These are phyloP conservation scores for Rhodotorula sp. DNA, from an alignment of 1,284 basidiomycete species.

Conservation along the genomic window DNA sequence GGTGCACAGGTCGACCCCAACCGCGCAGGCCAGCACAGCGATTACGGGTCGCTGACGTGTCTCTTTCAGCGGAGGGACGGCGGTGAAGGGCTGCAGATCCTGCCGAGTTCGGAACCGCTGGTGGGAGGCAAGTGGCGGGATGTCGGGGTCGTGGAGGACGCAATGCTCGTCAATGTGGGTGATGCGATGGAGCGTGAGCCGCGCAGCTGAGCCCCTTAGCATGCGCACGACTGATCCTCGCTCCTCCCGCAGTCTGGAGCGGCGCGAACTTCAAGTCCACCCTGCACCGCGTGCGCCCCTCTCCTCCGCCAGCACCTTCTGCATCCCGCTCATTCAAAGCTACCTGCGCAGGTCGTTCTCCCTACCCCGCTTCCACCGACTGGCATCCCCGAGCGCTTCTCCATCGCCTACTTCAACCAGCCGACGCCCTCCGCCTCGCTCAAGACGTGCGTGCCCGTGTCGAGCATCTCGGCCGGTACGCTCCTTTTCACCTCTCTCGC, in stretches of 20 bases:
- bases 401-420: constrained; percentile 42
- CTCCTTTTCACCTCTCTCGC: background rate
- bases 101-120: constrained; percentile 29
- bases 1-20: constrained; percentile 24
- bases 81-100: constrained; percentile 38
- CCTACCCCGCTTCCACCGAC: constrained; percentile 26
- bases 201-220: background rate
- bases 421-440: constrained; percentile 24
- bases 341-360: constrained; percentile 18
- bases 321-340: background rate
- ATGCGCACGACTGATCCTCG: background rate
- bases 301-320: too few species aligned
- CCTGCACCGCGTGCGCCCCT: constrained; percentile 28
- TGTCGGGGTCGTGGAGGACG: constrained; percentile 26
- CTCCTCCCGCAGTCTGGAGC: constrained; percentile 34
- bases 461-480: constrained; percentile 30
- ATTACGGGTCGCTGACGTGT: constrained; percentile 32
- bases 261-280: constrained; percentile 39
- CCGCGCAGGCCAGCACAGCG: constrained; percentile 36
- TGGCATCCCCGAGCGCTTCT: constrained; percentile 38
- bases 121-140: constrained; percentile 27
- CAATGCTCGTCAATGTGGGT: constrained; percentile 39
- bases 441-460: constrained; percentile 31
- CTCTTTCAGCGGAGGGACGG: constrained; percentile 33
- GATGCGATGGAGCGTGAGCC: constrained; percentile 2